A percentile compares a stretch with the other conserved stretches of the same genome.
Evolutionary conservation across 1,139 yeast genomes (phyloP).

Genomic region (Lodderomyces jiufengensis): DNA sequence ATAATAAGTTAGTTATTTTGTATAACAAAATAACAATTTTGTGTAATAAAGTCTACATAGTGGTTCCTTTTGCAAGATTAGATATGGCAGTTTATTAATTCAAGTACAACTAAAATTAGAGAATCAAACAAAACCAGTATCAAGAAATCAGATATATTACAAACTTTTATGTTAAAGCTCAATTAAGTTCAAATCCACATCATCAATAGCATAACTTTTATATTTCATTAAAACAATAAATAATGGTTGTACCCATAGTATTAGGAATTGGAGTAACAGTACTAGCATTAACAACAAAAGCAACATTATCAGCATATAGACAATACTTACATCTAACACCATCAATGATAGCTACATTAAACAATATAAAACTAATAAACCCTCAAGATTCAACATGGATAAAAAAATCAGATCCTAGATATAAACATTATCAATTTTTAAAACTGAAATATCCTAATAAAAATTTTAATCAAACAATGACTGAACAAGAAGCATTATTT

Average conservation of each 20-base stretch:
- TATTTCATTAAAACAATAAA: too few relatives aligned
- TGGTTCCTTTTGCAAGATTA: too few relatives aligned
- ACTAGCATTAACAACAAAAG: conserved; percentile 50
- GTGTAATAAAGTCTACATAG: too few relatives aligned
- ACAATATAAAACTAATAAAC: conserved; percentile 31
- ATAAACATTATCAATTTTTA: conserved; percentile 24
- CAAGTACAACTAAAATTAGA: too few relatives aligned
- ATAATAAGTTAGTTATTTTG: too few relatives aligned
- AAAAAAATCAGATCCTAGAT: conserved; percentile 16
- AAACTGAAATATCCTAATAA: conserved; percentile 35
- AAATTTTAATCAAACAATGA: conserved; percentile 53
- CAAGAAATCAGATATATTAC: too few relatives aligned
- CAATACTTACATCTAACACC: conserved; percentile 47
- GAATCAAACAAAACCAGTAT: too few relatives aligned
- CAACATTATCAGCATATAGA: conserved; percentile 43
- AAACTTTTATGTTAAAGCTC: too few relatives aligned
- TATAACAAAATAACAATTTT: too few relatives aligned
- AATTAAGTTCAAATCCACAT: too few relatives aligned
- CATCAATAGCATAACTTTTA: too few relatives aligned
- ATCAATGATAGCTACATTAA: conserved; percentile 54
- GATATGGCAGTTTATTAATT: too few relatives aligned
- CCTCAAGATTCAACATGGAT: conserved; percentile 4
- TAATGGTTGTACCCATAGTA: conserved; percentile 51
- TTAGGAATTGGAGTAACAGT: conserved; percentile 57
- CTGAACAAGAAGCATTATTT: conserved; percentile 57